A percentile compares a stretch with the other conserved stretches of the same genome.
Evolutionary conservation across 331 rosid species (phyloP).

Genomic region (Acacia pycnantha): DNA sequence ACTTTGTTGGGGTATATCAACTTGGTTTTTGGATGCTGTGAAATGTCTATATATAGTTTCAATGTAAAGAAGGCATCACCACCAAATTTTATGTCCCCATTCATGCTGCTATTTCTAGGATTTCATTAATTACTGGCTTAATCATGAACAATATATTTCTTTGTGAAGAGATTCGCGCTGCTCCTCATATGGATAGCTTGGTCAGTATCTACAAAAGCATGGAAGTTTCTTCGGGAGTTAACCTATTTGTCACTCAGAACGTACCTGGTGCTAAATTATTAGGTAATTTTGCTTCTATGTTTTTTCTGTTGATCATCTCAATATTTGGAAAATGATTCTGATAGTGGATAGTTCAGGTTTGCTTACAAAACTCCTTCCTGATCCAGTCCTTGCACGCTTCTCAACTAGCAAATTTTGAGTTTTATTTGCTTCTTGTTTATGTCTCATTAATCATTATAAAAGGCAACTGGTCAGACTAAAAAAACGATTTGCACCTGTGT

Average conservation of each 20-base stretch:
- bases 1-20: background rate
- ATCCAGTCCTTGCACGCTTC: background rate
- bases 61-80: background rate
- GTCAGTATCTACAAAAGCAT: conserved; percentile 82
- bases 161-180: conserved; percentile 77
- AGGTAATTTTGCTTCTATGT: conserved; percentile 40
- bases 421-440: background rate
- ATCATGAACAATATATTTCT: background rate
- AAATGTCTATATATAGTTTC: background rate
- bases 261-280: conserved; percentile 42
- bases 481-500: background rate
- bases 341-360: background rate
- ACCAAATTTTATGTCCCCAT: background rate
- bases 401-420: background rate
- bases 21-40: background rate
- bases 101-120: background rate
- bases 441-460: background rate
- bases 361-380: background rate
- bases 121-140: background rate
- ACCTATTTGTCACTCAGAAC: conserved; percentile 67
- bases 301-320: background rate
- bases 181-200: conserved; percentile 87
- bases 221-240: conserved; percentile 82
- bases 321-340: background rate
- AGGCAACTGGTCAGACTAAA: background rate